These are phyloP conservation scores for Agrocybe chaxingu DNA, from an alignment of 768 basidiomycete genomes.

Conservation along the genomic window DNA sequence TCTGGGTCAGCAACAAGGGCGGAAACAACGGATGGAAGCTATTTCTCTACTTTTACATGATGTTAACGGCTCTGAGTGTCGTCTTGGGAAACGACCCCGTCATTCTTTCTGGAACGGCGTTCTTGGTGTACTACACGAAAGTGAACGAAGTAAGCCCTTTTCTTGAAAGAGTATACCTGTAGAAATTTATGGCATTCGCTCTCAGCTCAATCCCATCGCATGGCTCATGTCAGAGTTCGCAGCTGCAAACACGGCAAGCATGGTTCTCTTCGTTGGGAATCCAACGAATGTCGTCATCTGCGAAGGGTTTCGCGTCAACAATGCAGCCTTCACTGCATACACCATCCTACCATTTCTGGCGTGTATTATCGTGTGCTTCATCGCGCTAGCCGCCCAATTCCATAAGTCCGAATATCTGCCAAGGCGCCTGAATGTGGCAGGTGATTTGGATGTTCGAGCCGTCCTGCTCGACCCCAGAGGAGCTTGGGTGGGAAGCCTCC, in stretches of 20 bases:
- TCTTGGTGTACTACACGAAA: conserved; percentile 78
- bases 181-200: not conserved
- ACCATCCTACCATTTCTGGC: conserved; percentile 79
- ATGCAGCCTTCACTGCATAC: conserved; percentile 78
- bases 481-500: conserved; percentile 66
- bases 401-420: conserved; percentile 54
- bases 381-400: conserved; percentile 59
- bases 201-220: conserved; percentile 38
- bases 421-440: conserved; percentile 30
- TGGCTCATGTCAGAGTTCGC: conserved; percentile 68
- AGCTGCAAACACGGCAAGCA: conserved; percentile 77
- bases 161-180: not conserved
- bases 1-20: conserved; percentile 82
- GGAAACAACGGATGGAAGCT: conserved; percentile 69
- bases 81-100: conserved; percentile 94
- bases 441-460: conserved; percentile 46
- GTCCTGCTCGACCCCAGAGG: conserved; percentile 75
- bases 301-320: conserved; percentile 78
- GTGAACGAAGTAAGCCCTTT: conserved; percentile 39
- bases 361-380: conserved; percentile 58
- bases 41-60: conserved; percentile 77
- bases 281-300: conserved; percentile 94
- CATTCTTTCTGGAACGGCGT: conserved; percentile 81
- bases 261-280: conserved; percentile 81
- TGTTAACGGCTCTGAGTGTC: conserved; percentile 75